Percentiles rank a stretch among this genome's conserved stretches.
Evolutionary conservation across 345 rosid species (phyloP).

Genomic region (Eucalyptus sp.): DNA sequence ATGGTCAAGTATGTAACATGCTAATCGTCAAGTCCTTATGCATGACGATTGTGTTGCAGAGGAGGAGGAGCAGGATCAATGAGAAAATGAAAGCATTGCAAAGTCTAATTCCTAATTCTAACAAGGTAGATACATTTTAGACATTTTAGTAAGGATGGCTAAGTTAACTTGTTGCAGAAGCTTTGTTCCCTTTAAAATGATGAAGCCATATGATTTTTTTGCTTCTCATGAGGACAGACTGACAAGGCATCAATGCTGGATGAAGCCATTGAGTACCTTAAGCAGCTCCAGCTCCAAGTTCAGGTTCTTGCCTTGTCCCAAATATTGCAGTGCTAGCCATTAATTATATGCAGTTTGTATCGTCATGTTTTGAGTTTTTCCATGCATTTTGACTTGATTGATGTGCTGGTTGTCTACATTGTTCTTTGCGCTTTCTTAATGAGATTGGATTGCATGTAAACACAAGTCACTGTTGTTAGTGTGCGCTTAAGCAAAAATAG

Average conservation of each 20-base stretch:
- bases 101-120: conserved; percentile 85
- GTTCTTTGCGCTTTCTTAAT: not conserved
- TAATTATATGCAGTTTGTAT: not conserved
- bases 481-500: not conserved
- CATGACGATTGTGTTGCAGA: conserved; percentile 20
- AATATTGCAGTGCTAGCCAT: not conserved
- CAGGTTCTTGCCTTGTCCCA: conserved; percentile 35
- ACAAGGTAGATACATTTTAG: conserved; percentile 37
- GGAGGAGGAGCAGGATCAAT: conserved; percentile 91
- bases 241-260: conserved; percentile 98
- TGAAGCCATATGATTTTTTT: not conserved
- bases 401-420: not conserved
- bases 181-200: not conserved
- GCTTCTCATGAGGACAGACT: conserved; percentile 27
- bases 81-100: conserved; percentile 99
- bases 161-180: not conserved
- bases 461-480: not conserved
- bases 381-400: not conserved
- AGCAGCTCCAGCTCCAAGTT: conserved; percentile 95
- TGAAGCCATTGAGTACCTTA: conserved; percentile 87
- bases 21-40: not conserved
- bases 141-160: not conserved
- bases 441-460: not conserved
- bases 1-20: not conserved
- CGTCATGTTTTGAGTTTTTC: not conserved